A percentile compares a stretch with the other conserved stretches of the same genome.
Evolutionary conservation across 139 green algal genomes (phyloP).

Genomic region (Zygnema circumcarinatum): DNA sequence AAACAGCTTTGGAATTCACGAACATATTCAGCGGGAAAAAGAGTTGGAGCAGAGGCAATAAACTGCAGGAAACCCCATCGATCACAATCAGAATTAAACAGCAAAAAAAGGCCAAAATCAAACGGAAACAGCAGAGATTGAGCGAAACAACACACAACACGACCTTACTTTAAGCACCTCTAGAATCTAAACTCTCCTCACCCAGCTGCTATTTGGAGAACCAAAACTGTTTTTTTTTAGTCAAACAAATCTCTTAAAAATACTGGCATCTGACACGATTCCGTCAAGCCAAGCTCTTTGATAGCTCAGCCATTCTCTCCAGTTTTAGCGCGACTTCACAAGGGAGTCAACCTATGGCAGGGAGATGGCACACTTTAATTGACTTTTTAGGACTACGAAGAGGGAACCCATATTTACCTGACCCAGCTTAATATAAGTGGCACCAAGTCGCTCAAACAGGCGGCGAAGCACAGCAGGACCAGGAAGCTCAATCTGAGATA

Average conservation of each 20-base stretch:
- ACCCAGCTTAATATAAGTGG: conserved; percentile 94
- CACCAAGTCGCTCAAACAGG: conserved; percentile 93
- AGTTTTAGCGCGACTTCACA: too few species aligned
- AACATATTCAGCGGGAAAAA: conserved; percentile 96
- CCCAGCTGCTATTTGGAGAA: too few species aligned
- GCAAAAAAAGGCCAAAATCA: neutral
- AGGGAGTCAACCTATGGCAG: too few species aligned
- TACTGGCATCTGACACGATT: too few species aligned
- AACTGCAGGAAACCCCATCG: conserved; percentile 70
- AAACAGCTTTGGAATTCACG: conserved; percentile 96
- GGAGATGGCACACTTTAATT: too few species aligned
- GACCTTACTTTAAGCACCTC: neutral
- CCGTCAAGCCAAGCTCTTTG: too few species aligned
- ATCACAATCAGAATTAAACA: too few species aligned
- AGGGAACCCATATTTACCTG: conserved; percentile 57
- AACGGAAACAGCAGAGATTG: neutral
- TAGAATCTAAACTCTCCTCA: neutral
- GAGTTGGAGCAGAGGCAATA: conserved; percentile 88
- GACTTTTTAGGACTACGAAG: too few species aligned
- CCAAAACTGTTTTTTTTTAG: too few species aligned
- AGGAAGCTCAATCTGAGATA: conserved; percentile 12
- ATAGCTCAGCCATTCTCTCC: too few species aligned
- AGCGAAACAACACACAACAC: neutral
- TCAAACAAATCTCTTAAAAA: too few species aligned
- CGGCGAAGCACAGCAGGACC: conserved; percentile 71